Evolutionary conservation across 176 grass and related monocot genomes (phyloP).

Genomic region (Lolium rigidum): DNA sequence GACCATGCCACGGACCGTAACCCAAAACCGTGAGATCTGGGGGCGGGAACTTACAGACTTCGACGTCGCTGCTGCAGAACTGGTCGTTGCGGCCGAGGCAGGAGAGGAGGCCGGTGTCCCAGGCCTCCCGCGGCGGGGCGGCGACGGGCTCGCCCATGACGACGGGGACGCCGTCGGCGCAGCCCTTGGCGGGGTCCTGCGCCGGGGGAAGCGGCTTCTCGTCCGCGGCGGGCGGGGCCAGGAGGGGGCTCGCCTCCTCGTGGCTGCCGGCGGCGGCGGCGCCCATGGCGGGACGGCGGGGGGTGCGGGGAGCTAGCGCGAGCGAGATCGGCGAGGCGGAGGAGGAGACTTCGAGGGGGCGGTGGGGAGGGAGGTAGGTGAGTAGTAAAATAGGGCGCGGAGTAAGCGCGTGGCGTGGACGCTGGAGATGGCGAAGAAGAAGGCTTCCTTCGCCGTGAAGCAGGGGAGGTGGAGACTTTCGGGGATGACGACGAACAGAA

Average conservation of each 20-base stretch:
- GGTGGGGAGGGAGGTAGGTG: neutral
- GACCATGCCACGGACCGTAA: neutral
- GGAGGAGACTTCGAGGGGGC: neutral
- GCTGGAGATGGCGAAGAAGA: neutral
- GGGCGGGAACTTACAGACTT: conserved; percentile 69
- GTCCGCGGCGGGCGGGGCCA: neutral
- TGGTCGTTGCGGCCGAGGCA: conserved; percentile 85
- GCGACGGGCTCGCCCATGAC: conserved; percentile 68
- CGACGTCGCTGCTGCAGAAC: conserved; percentile 97
- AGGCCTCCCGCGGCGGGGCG: conserved; percentile 52
- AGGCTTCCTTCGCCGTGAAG: conserved; percentile 43
- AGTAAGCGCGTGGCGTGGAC: conserved; percentile 36
- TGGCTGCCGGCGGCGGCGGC: conserved; percentile 47
- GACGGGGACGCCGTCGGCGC: conserved; percentile 61
- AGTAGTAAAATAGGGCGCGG: conserved; percentile 35
- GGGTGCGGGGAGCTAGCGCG: neutral
- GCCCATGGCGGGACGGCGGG: conserved; percentile 37
- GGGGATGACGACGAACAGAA: neutral
- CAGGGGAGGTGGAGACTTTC: neutral
- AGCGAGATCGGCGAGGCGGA: neutral
- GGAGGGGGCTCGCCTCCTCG: conserved; percentile 57
- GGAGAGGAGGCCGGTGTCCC: conserved; percentile 80
- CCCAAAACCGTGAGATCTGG: neutral
- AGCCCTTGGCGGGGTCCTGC: conserved; percentile 28
- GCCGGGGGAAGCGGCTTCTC: conserved; percentile 27